Evolutionary conservation across 139 green algal species (phyloP).

Genomic region (Nannochloris sp.): DNA sequence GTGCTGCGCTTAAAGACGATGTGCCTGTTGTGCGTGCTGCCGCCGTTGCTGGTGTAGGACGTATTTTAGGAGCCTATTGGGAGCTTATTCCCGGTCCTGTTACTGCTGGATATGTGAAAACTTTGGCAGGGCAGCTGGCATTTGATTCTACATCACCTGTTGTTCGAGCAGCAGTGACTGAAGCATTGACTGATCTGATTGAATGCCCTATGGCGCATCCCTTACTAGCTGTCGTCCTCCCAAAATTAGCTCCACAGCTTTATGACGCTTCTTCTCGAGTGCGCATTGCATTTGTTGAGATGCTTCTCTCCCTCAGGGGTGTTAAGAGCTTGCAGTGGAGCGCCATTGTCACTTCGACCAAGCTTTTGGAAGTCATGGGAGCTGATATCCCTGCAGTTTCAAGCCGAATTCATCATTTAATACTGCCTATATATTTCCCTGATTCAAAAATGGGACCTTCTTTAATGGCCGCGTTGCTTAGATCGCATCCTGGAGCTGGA

Average conservation of each 20-base stretch:
- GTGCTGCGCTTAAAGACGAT: constrained; percentile 44
- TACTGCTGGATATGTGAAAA: constrained; percentile 43
- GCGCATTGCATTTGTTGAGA: constrained; percentile 32
- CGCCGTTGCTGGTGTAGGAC: constrained; percentile 42
- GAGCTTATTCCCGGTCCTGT: constrained; percentile 68
- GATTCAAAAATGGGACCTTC: constrained; percentile 38
- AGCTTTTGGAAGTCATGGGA: constrained; percentile 50
- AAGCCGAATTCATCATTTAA: constrained; percentile 41
- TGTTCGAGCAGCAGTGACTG: constrained; percentile 49
- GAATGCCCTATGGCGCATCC: constrained; percentile 63
- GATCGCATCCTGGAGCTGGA: constrained; percentile 23
- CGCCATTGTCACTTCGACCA: constrained; percentile 49
- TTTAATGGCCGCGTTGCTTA: constrained; percentile 1
- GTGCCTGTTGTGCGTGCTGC: constrained; percentile 51
- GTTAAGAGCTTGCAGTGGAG: constrained; percentile 47
- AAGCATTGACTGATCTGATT: constrained; percentile 51
- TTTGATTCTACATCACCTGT: constrained; percentile 42
- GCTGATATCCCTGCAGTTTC: constrained; percentile 19
- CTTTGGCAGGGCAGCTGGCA: constrained; percentile 56
- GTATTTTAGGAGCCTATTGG: constrained; percentile 67
- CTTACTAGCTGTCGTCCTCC: constrained; percentile 43
- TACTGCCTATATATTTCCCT: constrained; percentile 63
- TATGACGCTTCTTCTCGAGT: not conserved
- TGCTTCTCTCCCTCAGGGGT: constrained; percentile 46
- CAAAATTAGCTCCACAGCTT: not conserved